These are phyloP conservation scores for Mycena galopus DNA, from an alignment of 768 basidiomycete species.

Conservation along the genomic window DNA sequence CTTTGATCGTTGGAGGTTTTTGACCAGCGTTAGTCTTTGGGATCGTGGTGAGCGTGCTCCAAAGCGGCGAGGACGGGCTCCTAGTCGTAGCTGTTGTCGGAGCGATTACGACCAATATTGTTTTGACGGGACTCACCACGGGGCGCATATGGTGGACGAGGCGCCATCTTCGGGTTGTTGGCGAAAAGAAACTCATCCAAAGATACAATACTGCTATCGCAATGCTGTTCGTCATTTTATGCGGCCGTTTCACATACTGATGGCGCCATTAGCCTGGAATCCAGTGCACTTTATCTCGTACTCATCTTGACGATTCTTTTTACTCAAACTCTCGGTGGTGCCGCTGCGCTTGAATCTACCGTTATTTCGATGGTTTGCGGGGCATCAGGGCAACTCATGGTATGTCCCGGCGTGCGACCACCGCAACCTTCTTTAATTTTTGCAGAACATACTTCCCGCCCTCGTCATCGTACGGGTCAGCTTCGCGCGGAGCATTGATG, in stretches of 20 bases:
- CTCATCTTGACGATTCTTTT: background rate
- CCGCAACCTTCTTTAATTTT: background rate
- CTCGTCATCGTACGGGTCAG: conserved; percentile 1
- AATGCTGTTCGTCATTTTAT: conserved; percentile 1
- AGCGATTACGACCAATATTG: background rate
- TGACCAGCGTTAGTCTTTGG: background rate
- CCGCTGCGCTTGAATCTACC: background rate
- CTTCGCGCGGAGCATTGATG: background rate
- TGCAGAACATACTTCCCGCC: conserved; percentile 1
- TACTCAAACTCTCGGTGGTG: background rate
- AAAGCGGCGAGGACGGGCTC: background rate
- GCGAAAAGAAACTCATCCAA: background rate
- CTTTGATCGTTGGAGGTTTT: background rate
- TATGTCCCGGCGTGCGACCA: background rate
- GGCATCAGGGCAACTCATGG: background rate
- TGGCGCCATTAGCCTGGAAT: background rate
- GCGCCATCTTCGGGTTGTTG: background rate
- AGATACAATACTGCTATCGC: conserved; percentile 16
- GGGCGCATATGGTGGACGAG: conserved; percentile 18
- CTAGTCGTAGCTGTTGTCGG: background rate
- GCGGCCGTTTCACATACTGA: background rate
- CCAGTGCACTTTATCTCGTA: background rate
- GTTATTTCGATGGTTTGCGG: background rate
- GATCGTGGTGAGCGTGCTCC: too few relatives aligned
- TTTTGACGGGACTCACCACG: conserved; percentile 10